Evolutionary conservation across 352 stramenopile genomes (phyloP).

Genomic region (Phytophthora citricola): DNA sequence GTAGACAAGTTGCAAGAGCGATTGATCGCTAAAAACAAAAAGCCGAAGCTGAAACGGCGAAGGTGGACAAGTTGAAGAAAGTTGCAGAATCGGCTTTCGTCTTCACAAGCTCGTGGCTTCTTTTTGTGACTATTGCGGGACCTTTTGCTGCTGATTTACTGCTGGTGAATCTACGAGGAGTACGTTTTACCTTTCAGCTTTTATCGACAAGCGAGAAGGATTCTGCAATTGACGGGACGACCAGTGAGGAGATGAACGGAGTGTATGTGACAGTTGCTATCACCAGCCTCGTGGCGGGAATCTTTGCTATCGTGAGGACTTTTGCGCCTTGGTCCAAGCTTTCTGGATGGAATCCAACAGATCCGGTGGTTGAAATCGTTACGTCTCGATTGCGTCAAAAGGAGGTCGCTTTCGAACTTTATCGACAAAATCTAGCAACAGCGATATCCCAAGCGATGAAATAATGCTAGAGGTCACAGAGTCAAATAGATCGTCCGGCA

Average conservation of each 20-base stretch:
- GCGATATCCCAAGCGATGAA: slow-evolving; percentile 3
- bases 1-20: slow-evolving; percentile 8
- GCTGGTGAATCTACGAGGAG: slow-evolving; percentile 36
- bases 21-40: neutral
- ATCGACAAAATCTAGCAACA: slow-evolving; percentile 16
- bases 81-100: slow-evolving; percentile 7
- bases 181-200: slow-evolving; percentile 51
- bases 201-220: slow-evolving; percentile 33
- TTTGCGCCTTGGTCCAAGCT: slow-evolving; percentile 10
- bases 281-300: neutral
- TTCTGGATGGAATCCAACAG: slow-evolving; percentile 14
- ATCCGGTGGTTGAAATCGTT: slow-evolving; percentile 1
- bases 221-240: slow-evolving; percentile 9
- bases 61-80: neutral
- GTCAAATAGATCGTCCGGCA: slow-evolving; percentile 3
- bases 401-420: neutral
- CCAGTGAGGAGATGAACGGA: slow-evolving; percentile 15
- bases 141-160: slow-evolving; percentile 42
- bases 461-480: slow-evolving; percentile 12
- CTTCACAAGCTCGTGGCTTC: slow-evolving; percentile 23
- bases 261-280: slow-evolving; percentile 7
- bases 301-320: slow-evolving; percentile 23
- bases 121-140: slow-evolving; percentile 26
- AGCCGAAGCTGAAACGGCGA: too few relatives aligned
- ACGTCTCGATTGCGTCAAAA: slow-evolving; percentile 1